A percentile compares a stretch with the other conserved stretches of the same genome.
These are phyloP conservation scores for Rhododendron ferrugineum DNA, from an alignment of 148 eudicot species.

Conservation along the genomic window DNA sequence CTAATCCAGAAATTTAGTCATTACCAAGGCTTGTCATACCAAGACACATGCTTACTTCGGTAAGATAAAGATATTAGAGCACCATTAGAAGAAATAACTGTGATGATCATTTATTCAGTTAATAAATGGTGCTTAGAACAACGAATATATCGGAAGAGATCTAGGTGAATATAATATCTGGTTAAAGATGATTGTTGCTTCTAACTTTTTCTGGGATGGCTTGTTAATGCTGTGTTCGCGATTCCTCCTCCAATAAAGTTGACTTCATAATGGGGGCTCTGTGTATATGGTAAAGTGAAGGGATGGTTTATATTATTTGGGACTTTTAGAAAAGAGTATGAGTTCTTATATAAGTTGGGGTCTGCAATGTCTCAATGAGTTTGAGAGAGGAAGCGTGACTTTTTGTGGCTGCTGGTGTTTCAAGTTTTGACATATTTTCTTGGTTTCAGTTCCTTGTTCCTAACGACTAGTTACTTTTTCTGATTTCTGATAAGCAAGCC, in stretches of 20 bases:
- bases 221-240: not conserved
- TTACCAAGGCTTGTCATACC: not conserved
- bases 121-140: not conserved
- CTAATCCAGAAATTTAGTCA: not conserved
- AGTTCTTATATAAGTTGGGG: not conserved
- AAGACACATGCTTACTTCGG: not conserved
- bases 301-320: not conserved
- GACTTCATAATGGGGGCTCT: not conserved
- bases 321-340: not conserved
- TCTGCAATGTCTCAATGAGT: not conserved
- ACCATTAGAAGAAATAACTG: not conserved
- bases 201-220: not conserved
- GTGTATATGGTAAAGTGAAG: not conserved
- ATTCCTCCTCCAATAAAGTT: not conserved
- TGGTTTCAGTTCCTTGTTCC: not conserved
- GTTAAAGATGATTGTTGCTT: not conserved
- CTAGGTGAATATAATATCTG: not conserved
- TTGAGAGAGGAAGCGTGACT: not conserved
- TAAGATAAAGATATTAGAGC: no score
- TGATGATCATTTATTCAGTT: not conserved
- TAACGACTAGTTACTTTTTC: not conserved
- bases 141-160: not conserved
- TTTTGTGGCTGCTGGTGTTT: not conserved
- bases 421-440: not conserved
- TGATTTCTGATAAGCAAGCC: not conserved